Evolutionary conservation across 768 basidiomycete genomes (phyloP), one percentile per base, ranked within the genome.

Genomic region (Suillus subaureus): DNA sequence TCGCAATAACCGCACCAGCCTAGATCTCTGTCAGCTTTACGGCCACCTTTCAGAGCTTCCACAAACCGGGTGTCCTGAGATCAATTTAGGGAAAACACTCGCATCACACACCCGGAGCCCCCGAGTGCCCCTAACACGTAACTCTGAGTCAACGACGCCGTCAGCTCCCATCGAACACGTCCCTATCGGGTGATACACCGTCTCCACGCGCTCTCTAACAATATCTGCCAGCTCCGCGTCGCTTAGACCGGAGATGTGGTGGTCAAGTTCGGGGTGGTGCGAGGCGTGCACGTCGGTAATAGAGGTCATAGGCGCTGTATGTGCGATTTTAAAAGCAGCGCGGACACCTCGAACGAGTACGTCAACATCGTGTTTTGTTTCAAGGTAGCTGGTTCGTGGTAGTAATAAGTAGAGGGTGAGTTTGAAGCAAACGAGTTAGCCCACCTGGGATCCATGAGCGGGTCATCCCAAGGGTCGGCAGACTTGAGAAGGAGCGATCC

Each of bases 91-190:
- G 64, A 80, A 80, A 31, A 84, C 69, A 13, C 79, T 81, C 52
- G 82, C 83, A 67, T 86, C 85, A 21, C 75, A 83, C 16, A 86
- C 77, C 21, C 85, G 65, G 56, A 86, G 75, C 57, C 79, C 77
- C 61, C 71, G 69, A 6, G 78, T 69, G 5, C 84, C 85, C 47
- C 83, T 75, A 42, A 87, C 83, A 28, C 72, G 67, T 65, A 86
- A 65, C 60, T 73, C 68, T 31, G 83, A 42, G 55, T 85, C 83
- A 64, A 68, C 61, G 70, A 81, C 21, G 74, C 79, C 83, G 75
- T 78, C 69, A 71, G 76, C 70, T 72, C 82, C 65, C 76, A 80
- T 73, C 45, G 67, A 39, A 67, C 77, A 73, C 1, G 81, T 79
- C 63, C 79, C 80, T 65, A 78, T 66, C 0, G 82, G 84, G 66